These are phyloP conservation scores for Haberlea rhodopensis DNA, from an alignment of 257 asterid genomes.

Conservation along the genomic window DNA sequence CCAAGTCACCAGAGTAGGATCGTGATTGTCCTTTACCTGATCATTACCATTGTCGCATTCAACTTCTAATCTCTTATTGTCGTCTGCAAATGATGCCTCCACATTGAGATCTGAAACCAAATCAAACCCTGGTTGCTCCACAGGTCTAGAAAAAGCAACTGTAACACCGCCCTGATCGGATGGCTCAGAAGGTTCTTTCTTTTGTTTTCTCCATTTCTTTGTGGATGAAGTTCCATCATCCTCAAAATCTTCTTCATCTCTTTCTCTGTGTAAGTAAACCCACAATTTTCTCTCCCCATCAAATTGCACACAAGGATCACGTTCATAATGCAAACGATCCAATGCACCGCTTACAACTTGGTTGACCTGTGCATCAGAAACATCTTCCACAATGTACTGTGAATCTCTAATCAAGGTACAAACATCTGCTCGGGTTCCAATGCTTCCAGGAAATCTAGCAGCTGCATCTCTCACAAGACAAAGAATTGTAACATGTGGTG, in stretches of 20 bases:
- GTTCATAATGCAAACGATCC: conserved; percentile 96
- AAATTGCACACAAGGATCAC: conserved; percentile 95
- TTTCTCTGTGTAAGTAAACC: conserved; percentile 88
- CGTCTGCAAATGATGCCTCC: conserved; percentile 52
- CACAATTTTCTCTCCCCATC: conserved; percentile 96
- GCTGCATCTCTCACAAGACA: conserved; percentile 99
- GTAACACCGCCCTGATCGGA: conserved; percentile 64
- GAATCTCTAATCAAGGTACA: conserved; percentile 95
- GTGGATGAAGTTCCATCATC: conserved; percentile 99
- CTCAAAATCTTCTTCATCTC: conserved; percentile 99
- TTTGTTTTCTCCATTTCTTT: conserved; percentile 94
- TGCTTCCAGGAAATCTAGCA: conserved; percentile 96
- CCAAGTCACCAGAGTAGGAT: conserved; percentile 40
- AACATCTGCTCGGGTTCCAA: conserved; percentile 97
- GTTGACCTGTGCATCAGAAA: conserved; percentile 89
- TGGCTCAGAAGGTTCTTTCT: conserved; percentile 79
- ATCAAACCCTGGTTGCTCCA: conserved; percentile 57
- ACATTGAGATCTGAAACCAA: conserved; percentile 65
- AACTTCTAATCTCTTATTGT: conserved; percentile 57
- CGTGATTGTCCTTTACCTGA: conserved; percentile 46
- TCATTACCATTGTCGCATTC: conserved; percentile 47
- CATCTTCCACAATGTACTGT: conserved; percentile 89
- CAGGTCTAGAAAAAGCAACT: conserved; percentile 51
- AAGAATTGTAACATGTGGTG: conserved; percentile 96
- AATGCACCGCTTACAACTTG: conserved; percentile 97